Percentiles rank a stretch among this genome's conserved stretches.
These are phyloP conservation scores for Fragaria ananassa DNA, from an alignment of 306 rosid genomes.

Conservation along the genomic window DNA sequence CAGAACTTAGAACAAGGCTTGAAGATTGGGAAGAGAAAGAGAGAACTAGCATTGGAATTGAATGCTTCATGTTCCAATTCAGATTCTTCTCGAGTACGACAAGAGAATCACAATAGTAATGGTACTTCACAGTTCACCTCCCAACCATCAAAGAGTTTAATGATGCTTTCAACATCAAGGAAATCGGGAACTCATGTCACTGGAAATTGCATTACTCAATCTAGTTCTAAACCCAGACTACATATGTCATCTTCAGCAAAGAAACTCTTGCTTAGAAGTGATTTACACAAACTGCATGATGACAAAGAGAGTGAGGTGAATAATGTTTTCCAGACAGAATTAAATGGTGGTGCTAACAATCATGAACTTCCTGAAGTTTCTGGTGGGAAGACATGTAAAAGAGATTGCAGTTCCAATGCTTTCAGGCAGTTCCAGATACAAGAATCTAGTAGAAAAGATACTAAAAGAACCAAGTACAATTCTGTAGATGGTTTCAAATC, in stretches of 20 bases:
- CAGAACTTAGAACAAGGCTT: slow-evolving; percentile 27
- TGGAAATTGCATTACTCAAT: slow-evolving; percentile 23
- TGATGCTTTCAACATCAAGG: slow-evolving; percentile 23
- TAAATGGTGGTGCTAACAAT: slow-evolving; percentile 28
- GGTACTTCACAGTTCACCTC: slow-evolving; percentile 21
- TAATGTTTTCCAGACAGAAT: slow-evolving; percentile 28
- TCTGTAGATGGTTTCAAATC: slow-evolving; percentile 19
- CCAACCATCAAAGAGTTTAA: slow-evolving; percentile 25
- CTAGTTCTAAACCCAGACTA: slow-evolving; percentile 15
- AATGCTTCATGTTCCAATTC: slow-evolving; percentile 28
- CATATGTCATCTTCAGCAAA: slow-evolving; percentile 25
- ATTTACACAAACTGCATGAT: slow-evolving; percentile 13
- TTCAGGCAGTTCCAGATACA: slow-evolving; percentile 22
- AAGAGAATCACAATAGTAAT: slow-evolving; percentile 25
- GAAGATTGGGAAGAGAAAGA: slow-evolving; percentile 38
- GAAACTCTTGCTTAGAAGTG: slow-evolving; percentile 35
- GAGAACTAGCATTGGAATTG: slow-evolving; percentile 22
- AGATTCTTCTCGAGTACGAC: slow-evolving; percentile 23
- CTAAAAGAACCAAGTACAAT: slow-evolving; percentile 15
- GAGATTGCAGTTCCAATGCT: slow-evolving; percentile 29
- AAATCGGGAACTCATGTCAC: slow-evolving; percentile 17
- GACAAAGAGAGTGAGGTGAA: slow-evolving; percentile 16
- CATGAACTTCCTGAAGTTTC: slow-evolving; percentile 30
- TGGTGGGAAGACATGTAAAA: slow-evolving; percentile 38
- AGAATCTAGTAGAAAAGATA: slow-evolving; percentile 27